Percentiles rank a stretch among this genome's conserved stretches.
These are phyloP conservation scores for Xenoacremonium recifei DNA, from an alignment of 2,329 filamentous ascomycete genomes.

Conservation along the genomic window DNA sequence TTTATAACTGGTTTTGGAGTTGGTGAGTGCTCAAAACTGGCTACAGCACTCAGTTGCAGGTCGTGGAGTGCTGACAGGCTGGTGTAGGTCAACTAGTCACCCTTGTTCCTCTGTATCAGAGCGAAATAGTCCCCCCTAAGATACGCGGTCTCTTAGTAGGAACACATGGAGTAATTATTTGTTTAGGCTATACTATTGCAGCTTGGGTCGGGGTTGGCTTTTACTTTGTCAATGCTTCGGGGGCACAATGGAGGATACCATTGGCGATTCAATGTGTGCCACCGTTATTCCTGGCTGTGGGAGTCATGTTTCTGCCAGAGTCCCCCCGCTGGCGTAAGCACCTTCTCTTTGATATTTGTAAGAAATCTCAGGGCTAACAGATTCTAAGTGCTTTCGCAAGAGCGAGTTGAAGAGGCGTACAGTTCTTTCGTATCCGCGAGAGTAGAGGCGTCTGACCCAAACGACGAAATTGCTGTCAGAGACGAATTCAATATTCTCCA, in stretches of 20 bases:
- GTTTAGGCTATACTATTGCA: neutral
- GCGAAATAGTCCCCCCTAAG: neutral
- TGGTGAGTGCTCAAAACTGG: neutral
- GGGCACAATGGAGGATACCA: neutral
- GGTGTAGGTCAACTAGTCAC: neutral
- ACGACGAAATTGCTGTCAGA: too few relatives aligned
- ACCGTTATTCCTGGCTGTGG: neutral
- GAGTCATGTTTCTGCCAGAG: neutral
- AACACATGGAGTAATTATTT: neutral
- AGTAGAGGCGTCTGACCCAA: too few relatives aligned
- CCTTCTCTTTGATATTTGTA: too few relatives aligned
- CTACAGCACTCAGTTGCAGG: neutral
- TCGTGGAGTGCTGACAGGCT: too few relatives aligned
- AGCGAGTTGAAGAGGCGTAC: too few relatives aligned
- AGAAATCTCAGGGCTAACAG: too few relatives aligned
- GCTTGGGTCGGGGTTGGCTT: neutral
- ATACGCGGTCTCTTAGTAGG: neutral
- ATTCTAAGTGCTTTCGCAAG: too few relatives aligned
- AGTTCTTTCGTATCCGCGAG: too few relatives aligned
- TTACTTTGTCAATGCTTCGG: neutral
- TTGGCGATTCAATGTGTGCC: neutral
- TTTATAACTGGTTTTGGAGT: neutral
- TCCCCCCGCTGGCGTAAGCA: neutral
- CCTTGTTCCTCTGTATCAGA: neutral
- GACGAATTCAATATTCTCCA: too few relatives aligned